phyloP scores from a whole-genome alignment of 2,329 filamentous ascomycete species.

The Ceratocystis harringtonii region DNA sequence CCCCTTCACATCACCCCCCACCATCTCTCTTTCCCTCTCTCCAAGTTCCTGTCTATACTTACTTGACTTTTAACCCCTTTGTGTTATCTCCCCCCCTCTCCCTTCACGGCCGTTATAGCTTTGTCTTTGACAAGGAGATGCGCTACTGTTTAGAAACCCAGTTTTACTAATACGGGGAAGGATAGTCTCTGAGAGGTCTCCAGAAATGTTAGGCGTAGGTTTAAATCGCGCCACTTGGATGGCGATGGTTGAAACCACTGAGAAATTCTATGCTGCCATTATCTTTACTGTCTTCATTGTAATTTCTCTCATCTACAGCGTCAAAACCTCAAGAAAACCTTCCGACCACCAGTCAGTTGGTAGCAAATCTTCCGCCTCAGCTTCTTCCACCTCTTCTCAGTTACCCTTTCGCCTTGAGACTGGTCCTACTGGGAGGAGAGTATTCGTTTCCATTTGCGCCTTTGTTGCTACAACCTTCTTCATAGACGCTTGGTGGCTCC shows the following conservation, averaged over 20 bases:
- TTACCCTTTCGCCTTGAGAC: conserved; percentile 12
- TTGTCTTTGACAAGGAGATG: neutral
- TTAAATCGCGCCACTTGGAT: neutral
- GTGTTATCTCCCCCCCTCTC: neutral
- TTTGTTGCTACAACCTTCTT: conserved; percentile 8
- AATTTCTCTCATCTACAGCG: conserved; percentile 1
- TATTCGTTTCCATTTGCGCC: conserved; percentile 12
- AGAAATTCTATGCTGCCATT: neutral
- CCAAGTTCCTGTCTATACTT: neutral
- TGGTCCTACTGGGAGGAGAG: conserved; percentile 10
- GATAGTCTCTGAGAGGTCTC: conserved; percentile 2
- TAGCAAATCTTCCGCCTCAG: neutral
- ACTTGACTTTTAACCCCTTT: neutral
- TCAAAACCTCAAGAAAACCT: conserved; percentile 1
- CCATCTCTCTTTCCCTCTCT: neutral
- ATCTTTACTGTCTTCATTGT: conserved; percentile 2
- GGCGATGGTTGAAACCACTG: neutral
- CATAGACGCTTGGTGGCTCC: conserved; percentile 11
- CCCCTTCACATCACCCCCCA: neutral
- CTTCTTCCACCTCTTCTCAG: conserved; percentile 4
- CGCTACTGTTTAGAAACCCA: neutral
- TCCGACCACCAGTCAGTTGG: neutral
- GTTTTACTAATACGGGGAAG: conserved; percentile 6
- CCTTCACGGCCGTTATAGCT: neutral
- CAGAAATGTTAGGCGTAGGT: neutral